phyloP scores from a whole-genome alignment of 2,329 filamentous ascomycete genomes.

The Elsinoe australis region DNA sequence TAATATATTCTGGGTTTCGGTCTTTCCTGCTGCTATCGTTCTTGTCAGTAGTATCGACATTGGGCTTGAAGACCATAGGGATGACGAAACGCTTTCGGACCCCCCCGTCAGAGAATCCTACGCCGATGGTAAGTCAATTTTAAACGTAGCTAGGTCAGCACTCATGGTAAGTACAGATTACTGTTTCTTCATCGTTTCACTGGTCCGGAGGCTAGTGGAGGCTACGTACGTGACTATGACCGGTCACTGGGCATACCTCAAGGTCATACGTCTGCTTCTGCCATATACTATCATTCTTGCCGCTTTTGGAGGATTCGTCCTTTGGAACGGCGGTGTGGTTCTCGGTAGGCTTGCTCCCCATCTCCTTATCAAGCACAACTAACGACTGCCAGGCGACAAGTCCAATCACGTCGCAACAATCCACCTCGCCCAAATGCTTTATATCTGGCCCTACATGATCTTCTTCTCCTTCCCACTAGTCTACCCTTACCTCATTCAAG shows the following conservation, averaged over 20 bases:
- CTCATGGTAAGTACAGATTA: conserved; percentile 23
- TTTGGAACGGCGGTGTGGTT: conserved; percentile 86
- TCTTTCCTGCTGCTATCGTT: conserved; percentile 57
- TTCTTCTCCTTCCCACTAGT: conserved; percentile 85
- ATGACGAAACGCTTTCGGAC: conserved; percentile 41
- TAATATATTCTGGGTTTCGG: conserved; percentile 90
- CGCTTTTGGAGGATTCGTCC: conserved; percentile 66
- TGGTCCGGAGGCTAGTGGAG: not conserved
- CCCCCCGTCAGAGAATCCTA: conserved; percentile 42
- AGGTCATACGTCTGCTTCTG: conserved; percentile 12
- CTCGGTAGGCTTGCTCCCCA: conserved; percentile 52
- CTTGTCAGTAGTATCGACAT: conserved; percentile 43
- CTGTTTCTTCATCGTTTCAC: conserved; percentile 18
- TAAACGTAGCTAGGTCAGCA: not conserved
- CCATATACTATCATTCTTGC: conserved; percentile 56
- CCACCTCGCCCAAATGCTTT: conserved; percentile 86
- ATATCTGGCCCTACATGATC: conserved; percentile 81
- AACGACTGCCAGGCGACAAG: conserved; percentile 63
- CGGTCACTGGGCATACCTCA: conserved; percentile 10
- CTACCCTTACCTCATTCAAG: conserved; percentile 45
- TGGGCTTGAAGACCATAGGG: conserved; percentile 41
- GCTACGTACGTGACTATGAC: not conserved
- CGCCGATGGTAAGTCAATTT: conserved; percentile 37
- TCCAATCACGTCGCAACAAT: conserved; percentile 85
- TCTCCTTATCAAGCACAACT: conserved; percentile 19